Evolutionary conservation across 1,284 basidiomycete species (phyloP), one percentile per base, ranked within the genome.

Genomic region (Rhodotorula sp.): DNA sequence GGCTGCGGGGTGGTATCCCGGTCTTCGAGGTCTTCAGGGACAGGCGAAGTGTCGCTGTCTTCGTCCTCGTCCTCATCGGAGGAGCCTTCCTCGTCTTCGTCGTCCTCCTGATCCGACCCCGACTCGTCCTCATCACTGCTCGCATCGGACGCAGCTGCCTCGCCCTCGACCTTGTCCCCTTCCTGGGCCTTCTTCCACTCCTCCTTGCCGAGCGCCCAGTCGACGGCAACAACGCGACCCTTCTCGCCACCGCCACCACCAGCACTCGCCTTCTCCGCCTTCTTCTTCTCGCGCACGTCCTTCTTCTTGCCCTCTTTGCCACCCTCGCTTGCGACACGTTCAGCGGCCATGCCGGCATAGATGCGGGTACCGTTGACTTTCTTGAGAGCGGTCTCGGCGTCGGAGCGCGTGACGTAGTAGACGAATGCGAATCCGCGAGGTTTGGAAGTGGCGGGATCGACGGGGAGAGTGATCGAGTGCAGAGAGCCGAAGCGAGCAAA

Each of bases 191-290:
- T 88, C 80, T 93, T 87, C 91, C 91, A 97, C 81, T 90, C 91
- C 68, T 92, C 90, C 83, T 98, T 97, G 80, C 92, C 92, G 79
- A 98, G 82, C 8, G 94, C 94, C 93, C 94, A 98, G 83, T 98
- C 95, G 49, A 99, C 96, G 8, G 94, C 93, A 34, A 97, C 91
- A 23, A 88, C 84, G 62, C 94, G 85, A 76, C 87, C 89, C 66
- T 82, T 82, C 62, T 84, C 83, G 21, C 81, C 82, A 23, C 84
- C 83, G 43, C 80, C 82, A 31, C 82, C 81, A 4, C 79, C 81
- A 1, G 80, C 80, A 54, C 75, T 76, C 61, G 73, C 74, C 57
- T 67, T 68, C 62, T 71, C 76, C 26, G 74, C 70, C 79, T 83
- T 85, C 80, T 81, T 79, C 81, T 85, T 88, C 82, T 84, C 86